A percentile compares a stretch with the other conserved stretches of the same genome.
phyloP scores from a whole-genome alignment of 805 yeast species.

The Saturnispora galanensis region DNA sequence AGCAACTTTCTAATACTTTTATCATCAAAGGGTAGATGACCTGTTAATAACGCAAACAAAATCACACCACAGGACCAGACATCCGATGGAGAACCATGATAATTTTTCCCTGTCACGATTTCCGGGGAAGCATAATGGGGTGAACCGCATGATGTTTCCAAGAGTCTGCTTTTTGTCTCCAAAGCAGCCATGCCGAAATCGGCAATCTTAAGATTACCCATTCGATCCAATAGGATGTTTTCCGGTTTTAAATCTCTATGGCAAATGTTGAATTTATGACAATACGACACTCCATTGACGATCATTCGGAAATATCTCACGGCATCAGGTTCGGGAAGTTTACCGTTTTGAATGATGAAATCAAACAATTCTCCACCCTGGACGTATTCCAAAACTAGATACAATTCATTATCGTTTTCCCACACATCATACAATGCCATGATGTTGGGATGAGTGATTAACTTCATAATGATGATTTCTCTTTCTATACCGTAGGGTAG shows the following conservation, averaged over 20 bases:
- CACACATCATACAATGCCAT: conserved; percentile 93
- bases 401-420: conserved; percentile 90
- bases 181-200: conserved; percentile 89
- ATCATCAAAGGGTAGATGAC: conserved; percentile 77
- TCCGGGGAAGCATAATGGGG: conserved; percentile 89
- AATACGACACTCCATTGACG: conserved; percentile 66
- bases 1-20: conserved; percentile 63
- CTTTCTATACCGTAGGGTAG: conserved; percentile 94
- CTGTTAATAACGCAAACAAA: conserved; percentile 67
- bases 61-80: conserved; percentile 88
- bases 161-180: conserved; percentile 56
- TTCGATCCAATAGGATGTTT: conserved; percentile 56
- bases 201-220: conserved; percentile 64
- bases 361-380: conserved; percentile 87
- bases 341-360: conserved; percentile 60
- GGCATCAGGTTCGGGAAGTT: conserved; percentile 63
- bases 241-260: conserved; percentile 82
- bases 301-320: conserved; percentile 70
- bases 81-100: conserved; percentile 79
- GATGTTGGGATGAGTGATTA: conserved; percentile 87
- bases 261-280: conserved; percentile 72
- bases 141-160: conserved; percentile 79
- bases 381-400: conserved; percentile 69
- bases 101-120: conserved; percentile 66
- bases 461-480: conserved; percentile 94